A percentile compares a stretch with the other conserved stretches of the same genome.
These are phyloP conservation scores for Paraleonurus japonicus DNA, from an alignment of 257 asterid genomes.

Conservation along the genomic window DNA sequence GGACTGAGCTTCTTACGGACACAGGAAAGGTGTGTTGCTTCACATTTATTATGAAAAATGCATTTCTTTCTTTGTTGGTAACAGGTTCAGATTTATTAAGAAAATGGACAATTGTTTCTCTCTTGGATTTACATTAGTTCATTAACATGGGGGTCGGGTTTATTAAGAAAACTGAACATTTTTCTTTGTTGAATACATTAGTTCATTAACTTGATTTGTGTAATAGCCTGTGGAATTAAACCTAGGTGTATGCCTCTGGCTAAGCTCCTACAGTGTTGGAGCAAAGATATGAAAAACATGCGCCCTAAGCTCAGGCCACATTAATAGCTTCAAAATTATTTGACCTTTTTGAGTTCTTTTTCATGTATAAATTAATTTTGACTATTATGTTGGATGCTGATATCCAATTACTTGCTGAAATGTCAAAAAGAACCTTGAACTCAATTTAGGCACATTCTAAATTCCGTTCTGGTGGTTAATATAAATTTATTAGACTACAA, in stretches of 20 bases:
- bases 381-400: neutral
- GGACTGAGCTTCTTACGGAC: constrained; percentile 85
- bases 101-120: neutral
- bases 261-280: neutral
- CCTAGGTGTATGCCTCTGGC: neutral
- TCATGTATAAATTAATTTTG: neutral
- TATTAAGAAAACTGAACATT: neutral
- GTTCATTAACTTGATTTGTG: neutral
- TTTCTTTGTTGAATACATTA: neutral
- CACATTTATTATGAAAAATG: neutral
- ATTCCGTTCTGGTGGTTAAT: neutral
- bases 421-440: neutral
- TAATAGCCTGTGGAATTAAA: neutral
- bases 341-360: neutral
- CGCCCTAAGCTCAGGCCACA: too few relatives aligned
- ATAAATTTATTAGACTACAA: neutral
- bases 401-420: constrained; percentile 3
- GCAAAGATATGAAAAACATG: too few relatives aligned
- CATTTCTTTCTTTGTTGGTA: neutral
- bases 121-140: neutral
- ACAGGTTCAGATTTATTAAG: constrained; percentile 18
- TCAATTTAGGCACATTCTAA: neutral
- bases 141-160: constrained; percentile 26
- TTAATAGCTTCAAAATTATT: neutral
- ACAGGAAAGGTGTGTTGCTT: constrained; percentile 58